Evolutionary conservation across 1,284 basidiomycete genomes (phyloP), one percentile per base, ranked within the genome.

Genomic region (Phellopilus nigrolimitatus): DNA sequence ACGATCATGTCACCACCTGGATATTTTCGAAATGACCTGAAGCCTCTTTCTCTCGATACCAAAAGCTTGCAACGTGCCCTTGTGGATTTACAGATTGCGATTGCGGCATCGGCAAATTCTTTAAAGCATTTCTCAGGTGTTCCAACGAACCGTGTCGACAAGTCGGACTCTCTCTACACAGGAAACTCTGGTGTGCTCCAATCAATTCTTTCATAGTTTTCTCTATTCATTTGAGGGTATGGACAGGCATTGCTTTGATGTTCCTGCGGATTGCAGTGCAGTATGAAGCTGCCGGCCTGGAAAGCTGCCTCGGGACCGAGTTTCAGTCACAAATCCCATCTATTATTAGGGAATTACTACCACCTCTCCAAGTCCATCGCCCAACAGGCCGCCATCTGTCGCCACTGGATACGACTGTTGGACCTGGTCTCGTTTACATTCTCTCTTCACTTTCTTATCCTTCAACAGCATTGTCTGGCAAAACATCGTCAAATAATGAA

Each of bases 231-330:
- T 10, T 41, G 27, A 30, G 1, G 13, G 8, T 34, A 24, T 38
- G n/a, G 2, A 3, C n/a, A 54, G 53, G 53, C 12, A 50, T 50
- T 38, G 47, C 47, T 12, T 42, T 54, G n/a, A 44, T 49, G 41
- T 54, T 50, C 39, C 27, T 54, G 42, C 53, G 53, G 9, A 13
- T 54, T 17, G 12, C 42, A 2, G 19, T 53, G 4, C 53, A 54
- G 37, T 38, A 13, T 25, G 27, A 50, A 21, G 53, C 40, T 17
- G 53, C 48, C 10, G 53, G 48, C 12, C 19, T 49, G n/a, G 36
- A 36, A 24, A 36, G 41, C 9, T 25, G n/a, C 21, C 31, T 50
- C 3, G 21, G 21, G 22, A 27, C 25, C 28, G 31, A 39, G 4
- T 34, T 53, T 24, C 51, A 21, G 12, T 31, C 28, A 12, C 51